phyloP scores from a whole-genome alignment of 2,329 filamentous ascomycete species.

The Fusarium sterilihyphosum region DNA sequence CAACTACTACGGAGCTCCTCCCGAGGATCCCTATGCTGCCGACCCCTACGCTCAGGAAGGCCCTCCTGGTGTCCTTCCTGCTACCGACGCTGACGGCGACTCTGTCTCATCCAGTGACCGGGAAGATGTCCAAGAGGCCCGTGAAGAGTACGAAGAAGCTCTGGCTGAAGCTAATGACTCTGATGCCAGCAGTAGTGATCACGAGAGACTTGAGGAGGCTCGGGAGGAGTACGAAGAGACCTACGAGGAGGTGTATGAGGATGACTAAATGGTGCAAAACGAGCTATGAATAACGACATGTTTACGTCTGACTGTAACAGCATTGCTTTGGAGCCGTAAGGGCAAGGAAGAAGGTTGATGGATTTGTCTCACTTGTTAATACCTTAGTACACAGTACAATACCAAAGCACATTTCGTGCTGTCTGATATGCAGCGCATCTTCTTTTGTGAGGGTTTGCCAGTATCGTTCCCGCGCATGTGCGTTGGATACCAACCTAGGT shows the following conservation, averaged over 20 bases:
- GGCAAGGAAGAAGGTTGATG: slow-evolving; percentile 19
- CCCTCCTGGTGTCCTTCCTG: slow-evolving; percentile 50
- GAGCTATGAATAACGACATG: slow-evolving; percentile 36
- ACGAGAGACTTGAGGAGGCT: slow-evolving; percentile 63
- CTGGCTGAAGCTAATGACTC: slow-evolving; percentile 52
- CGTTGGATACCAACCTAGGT: background rate
- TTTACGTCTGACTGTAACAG: slow-evolving; percentile 31
- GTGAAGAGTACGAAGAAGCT: slow-evolving; percentile 56
- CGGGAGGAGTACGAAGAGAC: slow-evolving; percentile 58
- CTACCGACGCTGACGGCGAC: slow-evolving; percentile 53
- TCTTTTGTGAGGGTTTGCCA: background rate
- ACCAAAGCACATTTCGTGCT: slow-evolving; percentile 7
- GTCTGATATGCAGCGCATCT: background rate
- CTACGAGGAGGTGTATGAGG: slow-evolving; percentile 43
- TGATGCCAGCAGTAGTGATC: slow-evolving; percentile 61
- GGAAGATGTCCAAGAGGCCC: slow-evolving; percentile 54
- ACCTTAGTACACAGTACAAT: slow-evolving; percentile 30
- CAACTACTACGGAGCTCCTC: slow-evolving; percentile 31
- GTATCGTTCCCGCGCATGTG: background rate
- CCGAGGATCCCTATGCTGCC: slow-evolving; percentile 27
- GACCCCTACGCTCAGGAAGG: slow-evolving; percentile 32
- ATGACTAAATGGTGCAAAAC: slow-evolving; percentile 30
- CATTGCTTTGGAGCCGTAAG: slow-evolving; percentile 21
- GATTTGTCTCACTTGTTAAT: slow-evolving; percentile 31
- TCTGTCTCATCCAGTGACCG: slow-evolving; percentile 56